phyloP scores from a whole-genome alignment of 2,329 filamentous ascomycete genomes.

The Ceratocystis destructans region DNA sequence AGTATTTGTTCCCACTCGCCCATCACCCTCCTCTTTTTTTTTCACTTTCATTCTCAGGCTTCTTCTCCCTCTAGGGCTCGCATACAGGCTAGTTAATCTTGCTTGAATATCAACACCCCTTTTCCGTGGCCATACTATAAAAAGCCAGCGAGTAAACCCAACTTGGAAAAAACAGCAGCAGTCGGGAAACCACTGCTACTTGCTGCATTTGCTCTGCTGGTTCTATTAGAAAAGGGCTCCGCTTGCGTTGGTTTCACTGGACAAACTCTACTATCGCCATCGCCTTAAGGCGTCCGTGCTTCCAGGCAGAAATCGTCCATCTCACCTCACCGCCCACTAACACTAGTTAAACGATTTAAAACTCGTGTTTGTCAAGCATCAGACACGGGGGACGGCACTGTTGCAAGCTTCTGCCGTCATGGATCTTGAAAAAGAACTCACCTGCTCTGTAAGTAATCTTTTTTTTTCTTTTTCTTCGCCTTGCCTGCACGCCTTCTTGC shows the following conservation, averaged over 20 bases:
- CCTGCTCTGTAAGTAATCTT: slow-evolving; percentile 61
- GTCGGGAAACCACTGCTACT: not conserved
- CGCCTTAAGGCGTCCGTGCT: not conserved
- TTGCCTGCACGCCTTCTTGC: not conserved
- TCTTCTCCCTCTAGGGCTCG: not conserved
- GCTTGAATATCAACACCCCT: not conserved
- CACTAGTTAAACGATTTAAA: not conserved
- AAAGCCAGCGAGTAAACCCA: not conserved
- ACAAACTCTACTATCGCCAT: not conserved
- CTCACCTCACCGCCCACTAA: not conserved
- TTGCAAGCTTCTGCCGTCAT: slow-evolving; percentile 24
- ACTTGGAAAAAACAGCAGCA: not conserved
- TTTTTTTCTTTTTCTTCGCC: slow-evolving; percentile 26
- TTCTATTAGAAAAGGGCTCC: not conserved
- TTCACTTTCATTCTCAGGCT: not conserved
- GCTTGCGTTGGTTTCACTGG: not conserved
- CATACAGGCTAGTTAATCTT: not conserved
- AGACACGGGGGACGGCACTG: not conserved
- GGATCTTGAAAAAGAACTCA: slow-evolving; percentile 86
- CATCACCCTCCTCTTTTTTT: not conserved
- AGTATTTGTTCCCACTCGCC: not conserved
- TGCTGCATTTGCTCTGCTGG: not conserved
- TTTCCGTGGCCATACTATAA: not conserved
- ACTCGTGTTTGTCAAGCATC: not conserved
- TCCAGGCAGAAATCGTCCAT: not conserved